Conservation (phyloP, 2,329 filamentous ascomycete species). For the Neonectria hederae region DNA sequence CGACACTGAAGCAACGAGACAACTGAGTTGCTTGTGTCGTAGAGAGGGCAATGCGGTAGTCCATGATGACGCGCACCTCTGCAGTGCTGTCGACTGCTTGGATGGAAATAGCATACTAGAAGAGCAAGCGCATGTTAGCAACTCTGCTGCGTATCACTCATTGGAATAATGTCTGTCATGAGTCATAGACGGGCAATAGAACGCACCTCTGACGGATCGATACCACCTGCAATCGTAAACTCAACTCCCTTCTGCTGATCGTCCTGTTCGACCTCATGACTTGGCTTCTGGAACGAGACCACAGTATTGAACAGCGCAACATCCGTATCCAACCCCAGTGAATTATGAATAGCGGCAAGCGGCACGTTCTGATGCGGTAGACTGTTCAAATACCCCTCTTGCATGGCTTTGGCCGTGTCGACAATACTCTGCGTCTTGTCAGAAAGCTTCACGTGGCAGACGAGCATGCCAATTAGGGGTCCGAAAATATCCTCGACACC, state of each 20-base stretch:
- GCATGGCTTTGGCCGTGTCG: background rate
- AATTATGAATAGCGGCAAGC: conserved; percentile 10
- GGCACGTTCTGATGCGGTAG: conserved; percentile 14
- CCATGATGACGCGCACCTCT: conserved; percentile 7
- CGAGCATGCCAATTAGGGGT: conserved; percentile 7
- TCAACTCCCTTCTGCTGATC: background rate
- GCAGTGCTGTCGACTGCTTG: conserved; percentile 14
- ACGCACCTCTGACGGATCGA: conserved; percentile 20
- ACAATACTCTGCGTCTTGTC: conserved; percentile 10
- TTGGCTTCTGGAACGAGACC: conserved; percentile 19
- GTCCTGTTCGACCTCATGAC: background rate
- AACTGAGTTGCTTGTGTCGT: conserved; percentile 2
- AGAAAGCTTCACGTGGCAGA: conserved; percentile 16
- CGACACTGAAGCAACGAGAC: conserved; percentile 17
- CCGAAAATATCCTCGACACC: conserved; percentile 9
- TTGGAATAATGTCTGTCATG: background rate
- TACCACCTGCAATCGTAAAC: conserved; percentile 12
- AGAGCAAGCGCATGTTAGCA: background rate
- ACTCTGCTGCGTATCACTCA: background rate
- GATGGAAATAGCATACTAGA: conserved; percentile 18
- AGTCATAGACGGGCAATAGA: background rate
- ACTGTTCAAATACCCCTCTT: conserved; percentile 6
- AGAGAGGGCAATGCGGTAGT: conserved; percentile 11
- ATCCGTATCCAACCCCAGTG: conserved; percentile 3
- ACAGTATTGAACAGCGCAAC: conserved; percentile 14